Conservation (phyloP, 768 basidiomycete genomes). For the Mycena epipterygia region DNA sequence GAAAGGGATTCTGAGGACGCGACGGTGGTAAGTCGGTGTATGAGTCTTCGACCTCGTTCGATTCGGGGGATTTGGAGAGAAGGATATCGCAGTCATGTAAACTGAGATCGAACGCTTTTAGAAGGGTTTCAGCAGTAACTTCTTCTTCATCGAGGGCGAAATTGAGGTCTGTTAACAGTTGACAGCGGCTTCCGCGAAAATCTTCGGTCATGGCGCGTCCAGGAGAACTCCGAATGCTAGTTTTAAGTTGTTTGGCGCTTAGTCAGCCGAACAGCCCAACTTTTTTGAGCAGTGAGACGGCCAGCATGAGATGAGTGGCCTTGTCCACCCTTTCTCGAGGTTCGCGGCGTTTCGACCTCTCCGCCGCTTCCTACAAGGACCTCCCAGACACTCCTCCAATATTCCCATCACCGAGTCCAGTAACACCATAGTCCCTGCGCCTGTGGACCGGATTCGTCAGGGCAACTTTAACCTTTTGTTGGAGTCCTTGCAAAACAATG, state of each 20-base stretch:
- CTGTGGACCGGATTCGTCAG: slow-evolving; percentile 34
- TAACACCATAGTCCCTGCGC: slow-evolving; percentile 5
- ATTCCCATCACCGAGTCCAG: background rate
- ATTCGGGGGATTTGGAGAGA: slow-evolving; percentile 2
- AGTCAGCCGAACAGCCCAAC: too few relatives aligned
- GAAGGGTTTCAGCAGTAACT: slow-evolving; percentile 21
- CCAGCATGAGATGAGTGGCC: slow-evolving; percentile 12
- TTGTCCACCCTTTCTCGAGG: slow-evolving; percentile 19
- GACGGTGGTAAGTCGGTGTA: slow-evolving; percentile 16
- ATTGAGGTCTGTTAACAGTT: slow-evolving; percentile 23
- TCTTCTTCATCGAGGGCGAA: slow-evolving; percentile 21
- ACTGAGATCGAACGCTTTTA: slow-evolving; percentile 34
- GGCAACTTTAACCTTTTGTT: slow-evolving; percentile 30
- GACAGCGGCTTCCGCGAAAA: slow-evolving; percentile 4
- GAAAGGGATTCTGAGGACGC: slow-evolving; percentile 35
- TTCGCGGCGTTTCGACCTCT: slow-evolving; percentile 21
- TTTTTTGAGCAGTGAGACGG: too few relatives aligned
- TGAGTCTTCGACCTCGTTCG: background rate
- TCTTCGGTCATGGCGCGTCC: background rate
- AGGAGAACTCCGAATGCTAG: background rate
- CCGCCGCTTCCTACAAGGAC: slow-evolving; percentile 14
- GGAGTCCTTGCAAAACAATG: slow-evolving; percentile 33
- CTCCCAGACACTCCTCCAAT: slow-evolving; percentile 23
- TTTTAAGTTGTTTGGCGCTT: too few relatives aligned
- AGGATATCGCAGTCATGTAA: slow-evolving; percentile 12